phyloP scores from a whole-genome alignment of 176 grass and related monocot species.

The Poa pratensis region DNA sequence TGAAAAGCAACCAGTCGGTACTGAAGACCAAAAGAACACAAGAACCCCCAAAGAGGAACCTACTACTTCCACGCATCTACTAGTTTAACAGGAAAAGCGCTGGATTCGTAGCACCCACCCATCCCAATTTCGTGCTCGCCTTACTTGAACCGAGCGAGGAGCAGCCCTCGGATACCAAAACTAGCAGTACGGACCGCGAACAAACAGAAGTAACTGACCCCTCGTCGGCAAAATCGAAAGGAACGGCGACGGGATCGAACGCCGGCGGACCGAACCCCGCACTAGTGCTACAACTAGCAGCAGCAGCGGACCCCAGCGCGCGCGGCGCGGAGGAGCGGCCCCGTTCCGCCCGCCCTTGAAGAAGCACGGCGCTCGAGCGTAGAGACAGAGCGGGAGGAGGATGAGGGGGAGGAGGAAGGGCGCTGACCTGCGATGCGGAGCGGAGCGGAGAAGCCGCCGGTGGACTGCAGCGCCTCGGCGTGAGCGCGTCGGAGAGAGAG shows the following conservation, averaged over 20 bases:
- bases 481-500: background rate
- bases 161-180: too few relatives aligned
- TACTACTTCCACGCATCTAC: too few relatives aligned
- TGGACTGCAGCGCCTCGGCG: background rate
- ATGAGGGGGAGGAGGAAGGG: background rate
- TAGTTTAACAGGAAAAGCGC: too few relatives aligned
- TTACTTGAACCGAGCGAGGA: too few relatives aligned
- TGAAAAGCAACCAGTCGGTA: too few relatives aligned
- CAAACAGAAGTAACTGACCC: too few relatives aligned
- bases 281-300: background rate
- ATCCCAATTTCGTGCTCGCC: too few relatives aligned
- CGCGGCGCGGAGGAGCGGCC: background rate
- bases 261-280: background rate
- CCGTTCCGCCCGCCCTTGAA: too few relatives aligned
- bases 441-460: slow-evolving; percentile 3
- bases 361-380: background rate
- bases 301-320: too few relatives aligned
- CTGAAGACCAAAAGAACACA: too few relatives aligned
- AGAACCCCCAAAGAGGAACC: too few relatives aligned
- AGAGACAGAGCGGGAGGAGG: background rate
- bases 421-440: background rate
- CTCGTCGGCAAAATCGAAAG: background rate
- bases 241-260: background rate
- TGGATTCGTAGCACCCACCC: background rate
- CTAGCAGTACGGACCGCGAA: too few relatives aligned